Evolutionary conservation across 2,329 filamentous ascomycete genomes (phyloP), one percentile per base, ranked within the genome.

Genomic region (Hymenoscyphus occultus): DNA sequence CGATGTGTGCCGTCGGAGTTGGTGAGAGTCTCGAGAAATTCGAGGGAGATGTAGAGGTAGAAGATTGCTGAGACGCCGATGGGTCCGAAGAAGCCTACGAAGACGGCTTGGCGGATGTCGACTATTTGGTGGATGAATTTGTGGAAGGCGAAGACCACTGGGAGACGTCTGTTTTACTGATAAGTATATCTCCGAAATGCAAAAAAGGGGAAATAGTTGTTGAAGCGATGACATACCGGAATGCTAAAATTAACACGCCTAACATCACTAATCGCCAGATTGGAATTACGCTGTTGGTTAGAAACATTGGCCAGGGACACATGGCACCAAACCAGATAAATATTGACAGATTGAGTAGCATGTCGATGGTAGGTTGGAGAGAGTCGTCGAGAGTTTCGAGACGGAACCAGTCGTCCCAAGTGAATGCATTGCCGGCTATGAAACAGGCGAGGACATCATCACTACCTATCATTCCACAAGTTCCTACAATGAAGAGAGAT

Each of bases 331-430:
- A 94, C 93, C 92, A 97, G 77, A 96, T 86, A 76, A 97, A 97
- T 48, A 97, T 85, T 19, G 88, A 82, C 13, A 74, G 42, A 74
- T 97, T 97, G 64, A 97, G 87, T 1, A 97, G 82, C 92, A 97
- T 96, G 76, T 97, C 93, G 57, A 97, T 90, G 0, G 93, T 97
- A 0, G 93, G 93, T 75, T 97, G 93, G n/a, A 97, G 83, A 1
- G 91, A 93, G 76, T 97, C 94, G 71, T 97, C 93, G 71, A 90
- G 80, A 0, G 93, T 97, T 76, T 96, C 91, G 0, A 94, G 80
- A 0, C 93, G 89, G 77, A 97, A 97, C 92, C 92, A 96, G 77
- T 96, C 92, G 75, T 96, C 93, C 87, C 92, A 94, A 0, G 92
- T 96, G 71, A 97, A 96, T 0, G 86, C 86, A 73, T 96, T 97